These are phyloP conservation scores for Beauveria australis DNA, from an alignment of 2,329 filamentous ascomycete species.

Conservation along the genomic window DNA sequence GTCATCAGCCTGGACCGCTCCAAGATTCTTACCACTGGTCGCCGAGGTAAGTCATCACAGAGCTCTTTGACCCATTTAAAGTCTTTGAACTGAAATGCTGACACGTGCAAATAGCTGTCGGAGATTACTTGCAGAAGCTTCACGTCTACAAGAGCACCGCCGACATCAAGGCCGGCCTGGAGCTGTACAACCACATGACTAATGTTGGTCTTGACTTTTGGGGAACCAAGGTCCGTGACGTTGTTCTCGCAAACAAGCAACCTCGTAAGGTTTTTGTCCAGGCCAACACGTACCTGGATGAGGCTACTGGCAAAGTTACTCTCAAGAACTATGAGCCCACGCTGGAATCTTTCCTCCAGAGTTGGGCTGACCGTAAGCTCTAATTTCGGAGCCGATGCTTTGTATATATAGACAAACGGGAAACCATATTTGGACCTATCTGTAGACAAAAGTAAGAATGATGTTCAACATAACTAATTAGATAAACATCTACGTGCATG, in stretches of 20 bases:
- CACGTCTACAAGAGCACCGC: slow-evolving; percentile 90
- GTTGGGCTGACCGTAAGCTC: slow-evolving; percentile 59
- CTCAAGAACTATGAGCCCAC: slow-evolving; percentile 83
- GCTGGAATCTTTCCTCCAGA: slow-evolving; percentile 73
- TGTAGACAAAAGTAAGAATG: neutral
- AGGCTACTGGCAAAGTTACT: slow-evolving; percentile 59
- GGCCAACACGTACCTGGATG: slow-evolving; percentile 73
- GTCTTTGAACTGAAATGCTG: slow-evolving; percentile 14
- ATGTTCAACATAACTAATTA: neutral
- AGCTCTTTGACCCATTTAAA: neutral
- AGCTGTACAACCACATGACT: slow-evolving; percentile 78
- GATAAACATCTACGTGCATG: neutral
- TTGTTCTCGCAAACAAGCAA: slow-evolving; percentile 69
- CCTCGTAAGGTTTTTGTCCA: slow-evolving; percentile 91
- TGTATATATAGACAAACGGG: neutral
- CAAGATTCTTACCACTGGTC: slow-evolving; percentile 78
- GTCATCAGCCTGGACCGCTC: slow-evolving; percentile 75
- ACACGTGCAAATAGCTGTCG: slow-evolving; percentile 50
- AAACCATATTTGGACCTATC: neutral
- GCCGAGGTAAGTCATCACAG: slow-evolving; percentile 43
- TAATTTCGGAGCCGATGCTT: slow-evolving; percentile 19
- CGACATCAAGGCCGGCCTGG: slow-evolving; percentile 67
- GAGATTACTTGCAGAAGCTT: slow-evolving; percentile 79
- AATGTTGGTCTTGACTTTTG: slow-evolving; percentile 75
- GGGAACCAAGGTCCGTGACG: slow-evolving; percentile 67